Percentiles rank a stretch among this genome's conserved stretches.
These are phyloP conservation scores for Triticum timopheevii DNA, from an alignment of 176 grass and related monocot genomes.

Conservation along the genomic window DNA sequence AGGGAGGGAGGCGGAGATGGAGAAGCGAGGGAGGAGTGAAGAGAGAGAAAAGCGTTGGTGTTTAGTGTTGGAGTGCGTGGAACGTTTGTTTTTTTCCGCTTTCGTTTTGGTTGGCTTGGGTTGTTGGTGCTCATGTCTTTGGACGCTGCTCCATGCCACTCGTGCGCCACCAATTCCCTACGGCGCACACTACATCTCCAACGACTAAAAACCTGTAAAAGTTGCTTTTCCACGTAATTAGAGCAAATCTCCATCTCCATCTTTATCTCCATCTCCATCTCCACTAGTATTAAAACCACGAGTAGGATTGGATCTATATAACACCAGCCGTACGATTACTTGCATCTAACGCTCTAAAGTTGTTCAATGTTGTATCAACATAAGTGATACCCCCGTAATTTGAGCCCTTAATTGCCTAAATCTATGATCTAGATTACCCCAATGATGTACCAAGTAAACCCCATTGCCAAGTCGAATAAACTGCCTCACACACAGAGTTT, in stretches of 20 bases:
- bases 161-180: too few relatives aligned
- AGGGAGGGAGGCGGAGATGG: not conserved
- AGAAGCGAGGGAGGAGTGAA: slow-evolving; percentile 18
- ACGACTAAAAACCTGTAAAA: too few relatives aligned
- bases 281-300: not conserved
- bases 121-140: slow-evolving; percentile 9
- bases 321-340: not conserved
- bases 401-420: not conserved
- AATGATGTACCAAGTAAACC: not conserved
- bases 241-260: too few relatives aligned
- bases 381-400: not conserved
- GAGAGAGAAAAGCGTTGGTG: slow-evolving; percentile 21
- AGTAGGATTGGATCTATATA: not conserved
- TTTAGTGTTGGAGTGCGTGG: slow-evolving; percentile 4
- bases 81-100: slow-evolving; percentile 29
- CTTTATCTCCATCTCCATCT: not conserved
- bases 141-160: too few relatives aligned
- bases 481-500: too few relatives aligned
- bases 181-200: too few relatives aligned
- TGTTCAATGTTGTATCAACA: not conserved
- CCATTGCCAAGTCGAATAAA: too few relatives aligned
- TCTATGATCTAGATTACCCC: not conserved
- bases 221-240: too few relatives aligned
- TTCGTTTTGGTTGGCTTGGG: slow-evolving; percentile 42
- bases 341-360: not conserved